A percentile compares a stretch with the other conserved stretches of the same genome.
These are phyloP conservation scores for Globisporangium irregulare DNA, from an alignment of 352 stramenopile species.

Conservation along the genomic window DNA sequence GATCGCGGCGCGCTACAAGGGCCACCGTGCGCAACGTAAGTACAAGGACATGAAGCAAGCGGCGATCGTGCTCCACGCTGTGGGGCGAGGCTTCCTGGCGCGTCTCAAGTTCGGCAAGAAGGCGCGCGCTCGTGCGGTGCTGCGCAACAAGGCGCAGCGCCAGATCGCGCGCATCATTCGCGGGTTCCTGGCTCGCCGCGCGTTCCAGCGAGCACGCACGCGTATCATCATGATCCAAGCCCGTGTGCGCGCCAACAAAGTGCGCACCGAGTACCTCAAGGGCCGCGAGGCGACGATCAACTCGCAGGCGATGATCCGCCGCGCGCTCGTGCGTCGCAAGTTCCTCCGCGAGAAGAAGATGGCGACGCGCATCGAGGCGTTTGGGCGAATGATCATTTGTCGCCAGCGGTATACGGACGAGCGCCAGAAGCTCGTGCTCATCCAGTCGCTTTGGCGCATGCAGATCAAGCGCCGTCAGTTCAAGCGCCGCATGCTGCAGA, in stretches of 20 bases:
- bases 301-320: slow-evolving; percentile 86
- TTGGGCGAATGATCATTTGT: slow-evolving; percentile 80
- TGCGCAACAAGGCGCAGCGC: slow-evolving; percentile 74
- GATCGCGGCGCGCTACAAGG: slow-evolving; percentile 78
- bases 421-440: slow-evolving; percentile 63
- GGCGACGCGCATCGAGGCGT: slow-evolving; percentile 81
- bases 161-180: slow-evolving; percentile 74
- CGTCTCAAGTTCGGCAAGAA: slow-evolving; percentile 88
- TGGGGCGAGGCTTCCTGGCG: slow-evolving; percentile 72
- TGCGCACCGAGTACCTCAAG: slow-evolving; percentile 86
- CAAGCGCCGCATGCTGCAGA: slow-evolving; percentile 36
- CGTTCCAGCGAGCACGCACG: slow-evolving; percentile 46
- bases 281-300: slow-evolving; percentile 84
- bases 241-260: slow-evolving; percentile 79
- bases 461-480: slow-evolving; percentile 59
- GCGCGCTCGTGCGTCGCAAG: slow-evolving; percentile 69
- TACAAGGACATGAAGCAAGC: slow-evolving; percentile 71
- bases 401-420: slow-evolving; percentile 59
- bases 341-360: slow-evolving; percentile 86
- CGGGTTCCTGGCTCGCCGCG: slow-evolving; percentile 59
- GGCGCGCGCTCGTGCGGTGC: slow-evolving; percentile 63
- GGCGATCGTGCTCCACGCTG: slow-evolving; percentile 75
- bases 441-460: slow-evolving; percentile 84
- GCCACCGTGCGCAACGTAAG: slow-evolving; percentile 50
- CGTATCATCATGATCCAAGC: slow-evolving; percentile 88